Evolutionary conservation across 495 filamentous ascomycete species (phyloP), one percentile per base, ranked within the genome.

Genomic region (Hypoxylon lenormandii): DNA sequence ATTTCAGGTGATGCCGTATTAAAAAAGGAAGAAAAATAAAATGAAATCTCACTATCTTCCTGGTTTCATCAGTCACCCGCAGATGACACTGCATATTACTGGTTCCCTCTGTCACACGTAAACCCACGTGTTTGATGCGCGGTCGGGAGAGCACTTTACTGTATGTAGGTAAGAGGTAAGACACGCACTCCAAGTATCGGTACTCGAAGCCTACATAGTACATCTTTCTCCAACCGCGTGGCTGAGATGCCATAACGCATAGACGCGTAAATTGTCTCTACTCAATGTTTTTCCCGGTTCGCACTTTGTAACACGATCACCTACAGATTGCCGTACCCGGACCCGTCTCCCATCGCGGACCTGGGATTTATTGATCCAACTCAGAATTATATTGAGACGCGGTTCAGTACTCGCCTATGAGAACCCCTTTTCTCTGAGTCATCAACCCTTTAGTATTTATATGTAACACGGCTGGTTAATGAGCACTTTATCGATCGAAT

Each of bases 91-190:
- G n/a, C 53, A 63, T 60, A 60, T 56, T 60, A 60, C 66, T 60
- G 48, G 55, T 21, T 30, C 49, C 48, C 33, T 36, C 51, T 22
- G 61, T 70, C 45, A 52, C 26, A 70, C 60, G 40, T 50, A 47
- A 42, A 37, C 67, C 67, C 67, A 66, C 67, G 67, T 70, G 67
- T 70, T 57, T 65, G 56, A 70, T 58, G 61, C 58, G 28, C 56
- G 33, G 60, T n/a, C 60, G 60, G 66, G 56, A 70, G 16, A 45
- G 19, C 37, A 26, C 60, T 62, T 43, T 58, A 30, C 59, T 70
- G 38, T 46, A 70, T 54, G 46, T 61, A 21, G 1, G 38, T 40
- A 11, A 36, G 30, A 64, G 43, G 61, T 65, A 48, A 69, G 66
- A 60, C 33, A 51, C 33, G 21, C 40, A 43, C 38, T 45, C 11